These are phyloP conservation scores for Pelargonium cotyledonis DNA, from an alignment of 441 rosid genomes.

Conservation along the genomic window DNA sequence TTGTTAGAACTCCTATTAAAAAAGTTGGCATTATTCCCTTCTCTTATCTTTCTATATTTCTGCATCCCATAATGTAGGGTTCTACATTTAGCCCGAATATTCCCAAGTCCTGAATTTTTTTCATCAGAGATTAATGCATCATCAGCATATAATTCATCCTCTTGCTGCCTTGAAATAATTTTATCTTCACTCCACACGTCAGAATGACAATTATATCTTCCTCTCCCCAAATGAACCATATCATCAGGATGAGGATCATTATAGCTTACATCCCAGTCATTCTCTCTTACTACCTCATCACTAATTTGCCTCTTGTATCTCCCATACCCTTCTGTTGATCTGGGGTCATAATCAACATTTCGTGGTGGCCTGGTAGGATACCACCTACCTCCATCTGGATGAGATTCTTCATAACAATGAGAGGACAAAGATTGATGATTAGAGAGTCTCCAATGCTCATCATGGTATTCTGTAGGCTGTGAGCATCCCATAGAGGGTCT, in stretches of 20 bases:
- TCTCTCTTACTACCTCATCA: constrained; percentile 27
- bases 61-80: constrained; percentile 19
- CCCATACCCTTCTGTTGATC: constrained; percentile 17
- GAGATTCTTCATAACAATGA: constrained; percentile 24
- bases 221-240: constrained; percentile 19
- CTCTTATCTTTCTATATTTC: constrained; percentile 21
- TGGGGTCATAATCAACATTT: constrained; percentile 24
- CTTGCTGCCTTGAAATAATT: constrained; percentile 27
- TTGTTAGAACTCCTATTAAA: constrained; percentile 21
- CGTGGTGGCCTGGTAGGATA: constrained; percentile 19
- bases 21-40: constrained; percentile 23
- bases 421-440: constrained; percentile 23
- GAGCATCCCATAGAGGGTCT: constrained; percentile 29
- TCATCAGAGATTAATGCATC: constrained; percentile 22
- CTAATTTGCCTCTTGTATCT: constrained; percentile 20
- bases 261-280: constrained; percentile 18
- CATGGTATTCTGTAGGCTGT: constrained; percentile 28
- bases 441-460: constrained; percentile 20
- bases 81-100: constrained; percentile 22
- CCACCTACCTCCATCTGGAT: constrained; percentile 26
- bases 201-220: constrained; percentile 25
- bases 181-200: constrained; percentile 24
- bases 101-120: constrained; percentile 25
- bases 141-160: constrained; percentile 24
- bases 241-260: constrained; percentile 18